Evolutionary conservation across 2,329 filamentous ascomycete genomes (phyloP), one percentile per base, ranked within the genome.

Genomic region (Aspergillus pseudoglaucus): DNA sequence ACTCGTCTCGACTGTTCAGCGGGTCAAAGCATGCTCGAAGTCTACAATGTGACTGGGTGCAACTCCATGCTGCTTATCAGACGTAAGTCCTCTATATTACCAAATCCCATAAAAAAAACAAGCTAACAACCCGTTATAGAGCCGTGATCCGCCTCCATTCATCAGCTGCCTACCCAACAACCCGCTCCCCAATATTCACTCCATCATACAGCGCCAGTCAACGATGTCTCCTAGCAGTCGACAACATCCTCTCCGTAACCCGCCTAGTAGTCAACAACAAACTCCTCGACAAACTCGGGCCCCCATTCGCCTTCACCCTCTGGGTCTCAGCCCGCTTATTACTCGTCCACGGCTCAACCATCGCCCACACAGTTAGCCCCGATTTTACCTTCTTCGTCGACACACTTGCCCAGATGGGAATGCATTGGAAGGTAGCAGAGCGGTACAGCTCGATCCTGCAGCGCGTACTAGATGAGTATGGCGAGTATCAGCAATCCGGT

Each of bases 71-170:
- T 4, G 90, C 89, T 0, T 95, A 90, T 61, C 88, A 94, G 66
- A 94, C 89, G 76, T 81, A 65, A 73, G 78, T 6, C 17, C 5
- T 8, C n/a, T 10, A 5, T n/a, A 33, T 33, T 33, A n/a, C n/a
- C n/a, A n/a, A n/a, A n/a, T n/a, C n/a, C n/a, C n/a, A n/a, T n/a
- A n/a, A n/a, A n/a, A n/a, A n/a, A n/a, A n/a, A n/a, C n/a, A n/a
- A n/a, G n/a, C n/a, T n/a, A n/a, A n/a, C n/a, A n/a, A 38, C n/a
- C n/a, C 12, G 9, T 6, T 7, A 12, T 54, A 82, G 78, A 0
- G 87, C 90, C 41, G 84, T 95, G 7, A 95, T 96, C 57, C 83
- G 90, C 32, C 77, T 95, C 20, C 90, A 95, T 70, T 95, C 90
- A 0, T 95, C 89, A 1, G 89, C 90, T 5, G 90, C 90, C 2